Percentiles rank a stretch among this genome's conserved stretches.
phyloP scores from a whole-genome alignment of 139 green algal genomes.

The Protoeuglena noctilucae region DNA sequence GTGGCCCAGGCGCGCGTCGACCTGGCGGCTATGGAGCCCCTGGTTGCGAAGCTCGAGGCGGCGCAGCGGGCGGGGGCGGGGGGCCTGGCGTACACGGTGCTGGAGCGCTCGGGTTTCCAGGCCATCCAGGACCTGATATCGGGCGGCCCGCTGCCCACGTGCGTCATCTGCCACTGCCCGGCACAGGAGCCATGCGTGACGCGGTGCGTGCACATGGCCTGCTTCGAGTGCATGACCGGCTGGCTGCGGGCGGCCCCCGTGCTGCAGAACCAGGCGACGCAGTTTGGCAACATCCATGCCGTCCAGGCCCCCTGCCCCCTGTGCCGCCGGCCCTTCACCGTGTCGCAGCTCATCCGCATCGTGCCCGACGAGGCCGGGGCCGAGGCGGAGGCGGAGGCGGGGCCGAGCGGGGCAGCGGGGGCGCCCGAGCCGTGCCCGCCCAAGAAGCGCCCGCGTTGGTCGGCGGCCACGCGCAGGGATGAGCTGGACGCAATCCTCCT shows the following conservation, averaged over 20 bases:
- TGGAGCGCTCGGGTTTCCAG: slow-evolving; percentile 4
- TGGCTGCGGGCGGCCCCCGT: slow-evolving; percentile 1
- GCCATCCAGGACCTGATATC: not conserved
- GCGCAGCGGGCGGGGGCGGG: not conserved
- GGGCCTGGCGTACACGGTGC: not conserved
- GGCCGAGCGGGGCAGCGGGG: not conserved
- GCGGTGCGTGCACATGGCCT: slow-evolving; percentile 3
- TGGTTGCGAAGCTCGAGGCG: not conserved
- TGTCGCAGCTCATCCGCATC: not conserved
- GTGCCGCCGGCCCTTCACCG: not conserved
- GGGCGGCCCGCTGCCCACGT: not conserved
- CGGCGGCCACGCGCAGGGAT: too few species aligned
- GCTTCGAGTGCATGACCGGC: not conserved
- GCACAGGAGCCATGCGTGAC: not conserved
- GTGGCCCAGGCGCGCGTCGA: not conserved
- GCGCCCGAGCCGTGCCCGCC: not conserved
- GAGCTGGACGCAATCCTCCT: too few species aligned
- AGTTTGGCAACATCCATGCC: not conserved
- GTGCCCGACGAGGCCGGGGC: too few species aligned
- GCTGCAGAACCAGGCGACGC: not conserved
- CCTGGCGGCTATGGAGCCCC: not conserved
- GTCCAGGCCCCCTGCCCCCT: not conserved
- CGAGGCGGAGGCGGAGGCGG: not conserved
- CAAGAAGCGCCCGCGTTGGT: too few species aligned
- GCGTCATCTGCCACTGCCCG: slow-evolving; percentile 1